Evolutionary conservation across 345 rosid genomes (phyloP).

Genomic region (Corymbia maculata): DNA sequence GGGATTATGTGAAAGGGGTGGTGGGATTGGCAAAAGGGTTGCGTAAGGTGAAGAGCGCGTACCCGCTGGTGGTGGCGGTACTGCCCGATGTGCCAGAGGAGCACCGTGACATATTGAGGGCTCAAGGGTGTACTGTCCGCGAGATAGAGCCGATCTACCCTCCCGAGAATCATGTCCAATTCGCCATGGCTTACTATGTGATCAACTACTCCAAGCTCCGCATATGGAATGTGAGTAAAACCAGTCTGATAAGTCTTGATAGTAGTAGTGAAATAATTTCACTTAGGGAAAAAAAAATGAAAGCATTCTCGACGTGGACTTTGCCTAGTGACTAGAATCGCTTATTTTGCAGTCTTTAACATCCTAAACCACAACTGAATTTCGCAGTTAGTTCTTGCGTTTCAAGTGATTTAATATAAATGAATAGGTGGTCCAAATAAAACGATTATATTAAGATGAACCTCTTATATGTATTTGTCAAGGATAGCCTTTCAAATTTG

Average conservation of each 20-base stretch:
- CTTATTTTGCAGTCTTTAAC: background rate
- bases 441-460: background rate
- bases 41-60: conserved; percentile 44
- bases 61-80: conserved; percentile 74
- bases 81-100: conserved; percentile 81
- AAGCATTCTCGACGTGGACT: background rate
- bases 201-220: conserved; percentile 87
- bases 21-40: conserved; percentile 79
- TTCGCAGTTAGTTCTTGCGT: background rate
- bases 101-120: conserved; percentile 45
- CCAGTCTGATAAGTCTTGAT: background rate
- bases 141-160: conserved; percentile 76
- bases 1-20: conserved; percentile 70
- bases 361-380: background rate
- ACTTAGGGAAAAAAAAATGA: background rate
- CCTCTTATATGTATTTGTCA: background rate
- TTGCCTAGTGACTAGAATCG: background rate
- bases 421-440: background rate
- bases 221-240: conserved; percentile 61
- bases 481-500: background rate
- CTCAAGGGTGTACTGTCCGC: conserved; percentile 54
- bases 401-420: background rate
- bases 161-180: conserved; percentile 54
- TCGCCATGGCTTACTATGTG: conserved; percentile 72
- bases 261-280: background rate